phyloP scores from a whole-genome alignment of 192 early-diverging fungal genomes.

The Nowakowskiella sp. region DNA sequence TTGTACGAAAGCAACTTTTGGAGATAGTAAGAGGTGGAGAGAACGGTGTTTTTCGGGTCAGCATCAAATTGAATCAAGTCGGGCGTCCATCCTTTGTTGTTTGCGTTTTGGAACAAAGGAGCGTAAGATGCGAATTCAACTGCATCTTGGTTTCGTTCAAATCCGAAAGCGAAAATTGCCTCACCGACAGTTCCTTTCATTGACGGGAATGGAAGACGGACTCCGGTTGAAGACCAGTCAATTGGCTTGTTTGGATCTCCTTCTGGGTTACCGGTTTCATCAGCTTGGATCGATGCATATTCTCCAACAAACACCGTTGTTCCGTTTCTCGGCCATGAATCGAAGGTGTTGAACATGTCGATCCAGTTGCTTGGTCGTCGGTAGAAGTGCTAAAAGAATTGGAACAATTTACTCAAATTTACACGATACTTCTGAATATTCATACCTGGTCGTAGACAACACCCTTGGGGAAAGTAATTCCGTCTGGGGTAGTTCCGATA shows the following conservation, averaged over 20 bases:
- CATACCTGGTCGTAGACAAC: not conserved
- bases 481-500: constrained; percentile 12
- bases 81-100: constrained; percentile 20
- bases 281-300: constrained; percentile 12
- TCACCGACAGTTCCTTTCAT: constrained; percentile 21
- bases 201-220: too few relatives aligned
- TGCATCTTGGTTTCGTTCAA: constrained; percentile 20
- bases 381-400: constrained; percentile 14
- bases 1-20: constrained; percentile 14
- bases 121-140: constrained; percentile 21
- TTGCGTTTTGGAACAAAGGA: constrained; percentile 11
- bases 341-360: constrained; percentile 5
- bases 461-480: not conserved
- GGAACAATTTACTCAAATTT: too few relatives aligned
- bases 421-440: too few relatives aligned
- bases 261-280: constrained; percentile 17
- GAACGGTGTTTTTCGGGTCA: constrained; percentile 1
- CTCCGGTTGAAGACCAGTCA: constrained; percentile 7
- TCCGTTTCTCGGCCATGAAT: constrained; percentile 18
- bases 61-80: constrained; percentile 19
- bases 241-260: too few relatives aligned
- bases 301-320: constrained; percentile 18
- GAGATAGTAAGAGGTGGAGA: constrained; percentile 15
- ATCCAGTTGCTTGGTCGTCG: constrained; percentile 3
- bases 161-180: constrained; percentile 9